Base-by-base conservation (phyloP, 177 flowering plant genomes). In the Vitis hybrid region DNA sequence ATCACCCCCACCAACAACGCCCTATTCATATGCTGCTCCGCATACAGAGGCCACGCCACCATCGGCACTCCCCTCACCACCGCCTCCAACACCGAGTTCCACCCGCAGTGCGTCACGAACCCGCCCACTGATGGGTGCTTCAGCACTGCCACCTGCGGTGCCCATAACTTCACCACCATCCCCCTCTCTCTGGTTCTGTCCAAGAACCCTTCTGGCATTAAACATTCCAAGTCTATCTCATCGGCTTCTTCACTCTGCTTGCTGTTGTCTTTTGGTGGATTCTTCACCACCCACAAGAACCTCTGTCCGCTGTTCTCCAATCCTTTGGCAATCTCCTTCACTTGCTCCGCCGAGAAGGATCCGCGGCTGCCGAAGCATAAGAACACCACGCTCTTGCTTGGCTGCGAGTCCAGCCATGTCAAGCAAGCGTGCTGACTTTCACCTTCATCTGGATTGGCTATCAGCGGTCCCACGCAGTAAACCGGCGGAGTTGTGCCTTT, bases 331-430 rank as follows among this genome's bases (percentile, higher is more conserved):
- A 79, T 76, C 67, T 79, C 82, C 48, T 24, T 62, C 18, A 75
- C 3, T 64, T 79, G 77, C 2, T 55, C 64, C 18, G 32, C 69
- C 5, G 78, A 57, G 66, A 71, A 68, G n/a, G 49, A 14, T 11
- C 71, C 78, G 14, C 54, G 17, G 69, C 78, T 77, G 3, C 83
- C 78, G 54, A 80, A 80, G 27, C 73, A 77, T 19, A 79, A n/a
- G 27, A 66, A 76, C 62, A 75, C 72, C 7, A 79, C 77, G 27
- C 77, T 72, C 17, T 35, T 49, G 4, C 19, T 62, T 14, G 77
- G 79, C 51, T 76, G 82, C 30, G 56, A 10, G 62, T 76, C 68
- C 2, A 80, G 74, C 83, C 80, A 80, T 5, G 51, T 17, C 64
- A 76, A 32, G 1, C 72, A 57, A 3, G 58, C 57, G 13, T 19